Evolutionary conservation across 2,329 filamentous ascomycete species (phyloP), one percentile per base, ranked within the genome.

Genomic region (Exophiala viscosa): DNA sequence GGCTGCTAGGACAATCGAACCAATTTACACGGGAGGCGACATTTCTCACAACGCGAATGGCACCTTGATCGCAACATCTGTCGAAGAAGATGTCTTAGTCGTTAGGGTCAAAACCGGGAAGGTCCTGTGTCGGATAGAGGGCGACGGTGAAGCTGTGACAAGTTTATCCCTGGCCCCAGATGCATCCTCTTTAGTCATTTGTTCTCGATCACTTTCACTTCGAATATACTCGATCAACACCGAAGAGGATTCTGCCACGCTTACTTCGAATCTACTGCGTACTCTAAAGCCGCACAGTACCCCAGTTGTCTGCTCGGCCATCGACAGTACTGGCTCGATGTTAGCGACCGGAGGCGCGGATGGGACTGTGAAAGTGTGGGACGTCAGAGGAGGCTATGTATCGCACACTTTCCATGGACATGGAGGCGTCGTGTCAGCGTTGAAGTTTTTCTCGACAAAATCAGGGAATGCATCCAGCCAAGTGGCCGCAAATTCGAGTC

Each of bases 341-440:
- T 78, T 99, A 39, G 93, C 91, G 13, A 97, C 92, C 13, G 93
- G 95, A 58, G 89, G 88, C 44, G 91, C 93, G 3, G 93, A 99
- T 67, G 93, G 93, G 18, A 83, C 87, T 1, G 88, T 97, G 64
- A 99, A 99, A 70, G 86, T 99, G 47, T 99, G 92, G 92, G 93
- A 99, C 71, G 90, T 99, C 54, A 78, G 80, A 51, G 61, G 86
- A 40, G 93, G 93, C 17, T 97, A 88, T 69, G 84, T 90, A 31
- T 99, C 95, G 23, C 93, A 99, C 70, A 96, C 90, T 0, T 95
- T 99, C 70, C 87, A 92, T 62, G 91, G 91, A 1, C 92, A 95
- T 51, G 90, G 90, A 54, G 91, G 93, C 8, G 80, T 99, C 17
- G 83, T 99, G 3, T 96, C 93, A 10, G 90, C 93, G 0, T 76